These are phyloP conservation scores for Chaetomidium leptoderma DNA, from an alignment of 495 filamentous ascomycete genomes.

Conservation along the genomic window DNA sequence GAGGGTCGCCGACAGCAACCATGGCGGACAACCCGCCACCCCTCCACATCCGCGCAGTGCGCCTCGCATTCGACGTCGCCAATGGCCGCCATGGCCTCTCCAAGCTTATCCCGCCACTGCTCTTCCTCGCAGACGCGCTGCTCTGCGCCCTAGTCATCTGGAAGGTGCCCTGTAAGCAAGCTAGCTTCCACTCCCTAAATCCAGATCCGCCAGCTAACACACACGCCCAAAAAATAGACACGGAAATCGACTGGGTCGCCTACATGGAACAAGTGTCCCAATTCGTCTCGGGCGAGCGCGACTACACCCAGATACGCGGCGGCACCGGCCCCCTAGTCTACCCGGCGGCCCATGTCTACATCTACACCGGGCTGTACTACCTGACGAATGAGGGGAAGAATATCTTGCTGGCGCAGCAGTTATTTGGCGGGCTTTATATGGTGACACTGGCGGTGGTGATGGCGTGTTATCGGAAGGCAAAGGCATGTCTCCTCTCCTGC, in stretches of 20 bases:
- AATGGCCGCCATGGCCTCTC: slow-evolving; percentile 41
- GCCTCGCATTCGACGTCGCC: slow-evolving; percentile 35
- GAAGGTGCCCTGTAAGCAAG: slow-evolving; percentile 75
- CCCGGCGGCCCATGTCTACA: slow-evolving; percentile 88
- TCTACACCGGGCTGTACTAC: slow-evolving; percentile 74
- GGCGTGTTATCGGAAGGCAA: slow-evolving; percentile 72
- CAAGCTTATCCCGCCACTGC: slow-evolving; percentile 49
- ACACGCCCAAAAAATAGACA: slow-evolving; percentile 60
- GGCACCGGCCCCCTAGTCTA: slow-evolving; percentile 92
- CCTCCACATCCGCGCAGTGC: slow-evolving; percentile 15
- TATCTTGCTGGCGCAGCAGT: slow-evolving; percentile 71
- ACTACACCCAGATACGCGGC: slow-evolving; percentile 82
- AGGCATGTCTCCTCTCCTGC: slow-evolving; percentile 42
- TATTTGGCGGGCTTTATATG: slow-evolving; percentile 78
- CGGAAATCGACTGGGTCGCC: slow-evolving; percentile 95
- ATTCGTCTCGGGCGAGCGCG: slow-evolving; percentile 75
- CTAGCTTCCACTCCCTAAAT: slow-evolving; percentile 5
- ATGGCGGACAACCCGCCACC: slow-evolving; percentile 17
- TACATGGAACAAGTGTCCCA: slow-evolving; percentile 92
- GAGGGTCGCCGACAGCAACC: not conserved
- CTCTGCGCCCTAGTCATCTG: slow-evolving; percentile 73
- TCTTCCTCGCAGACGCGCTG: slow-evolving; percentile 68
- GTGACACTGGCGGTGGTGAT: slow-evolving; percentile 69
- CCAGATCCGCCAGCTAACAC: slow-evolving; percentile 4
- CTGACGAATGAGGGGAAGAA: slow-evolving; percentile 72